A percentile compares a stretch with the other conserved stretches of the same genome.
Conservation (phyloP, 306 rosid species). For the Prunus salicina region DNA sequence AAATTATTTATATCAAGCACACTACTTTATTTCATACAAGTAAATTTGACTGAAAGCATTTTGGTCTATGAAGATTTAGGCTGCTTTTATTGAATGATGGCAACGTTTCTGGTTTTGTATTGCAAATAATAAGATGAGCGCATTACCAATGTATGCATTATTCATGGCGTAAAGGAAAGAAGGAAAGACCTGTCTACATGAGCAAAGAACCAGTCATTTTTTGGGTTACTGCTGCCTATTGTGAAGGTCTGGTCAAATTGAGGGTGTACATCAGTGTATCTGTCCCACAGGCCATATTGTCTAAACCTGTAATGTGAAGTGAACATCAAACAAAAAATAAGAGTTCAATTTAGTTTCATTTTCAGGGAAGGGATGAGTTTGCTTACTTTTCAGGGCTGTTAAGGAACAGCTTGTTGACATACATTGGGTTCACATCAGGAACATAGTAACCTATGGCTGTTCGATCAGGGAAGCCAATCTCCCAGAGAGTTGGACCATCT, state of each 20-base stretch:
- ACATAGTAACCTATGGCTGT: constrained; percentile 37
- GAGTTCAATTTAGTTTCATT: background rate
- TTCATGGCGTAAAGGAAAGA: background rate
- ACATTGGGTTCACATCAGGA: constrained; percentile 48
- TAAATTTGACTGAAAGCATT: background rate
- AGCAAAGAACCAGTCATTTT: constrained; percentile 50
- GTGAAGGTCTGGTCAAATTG: constrained; percentile 33
- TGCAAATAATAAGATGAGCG: background rate
- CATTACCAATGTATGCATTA: too few species aligned
- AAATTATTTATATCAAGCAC: background rate
- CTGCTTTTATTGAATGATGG: background rate
- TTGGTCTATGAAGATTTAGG: background rate
- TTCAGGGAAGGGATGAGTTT: background rate
- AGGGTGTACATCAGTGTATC: constrained; percentile 41
- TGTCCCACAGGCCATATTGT: constrained; percentile 50
- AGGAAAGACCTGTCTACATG: constrained; percentile 37
- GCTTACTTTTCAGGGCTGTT: constrained; percentile 47
- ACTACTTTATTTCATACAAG: background rate
- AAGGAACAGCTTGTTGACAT: constrained; percentile 40
- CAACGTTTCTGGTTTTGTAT: background rate
- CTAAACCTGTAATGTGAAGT: constrained; percentile 31
- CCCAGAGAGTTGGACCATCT: constrained; percentile 51
- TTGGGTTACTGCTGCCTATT: constrained; percentile 35
- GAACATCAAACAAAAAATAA: background rate
- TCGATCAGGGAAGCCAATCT: constrained; percentile 47